phyloP scores from a whole-genome alignment of 1,139 yeast genomes.

The Trichomonascaceae sp. region DNA sequence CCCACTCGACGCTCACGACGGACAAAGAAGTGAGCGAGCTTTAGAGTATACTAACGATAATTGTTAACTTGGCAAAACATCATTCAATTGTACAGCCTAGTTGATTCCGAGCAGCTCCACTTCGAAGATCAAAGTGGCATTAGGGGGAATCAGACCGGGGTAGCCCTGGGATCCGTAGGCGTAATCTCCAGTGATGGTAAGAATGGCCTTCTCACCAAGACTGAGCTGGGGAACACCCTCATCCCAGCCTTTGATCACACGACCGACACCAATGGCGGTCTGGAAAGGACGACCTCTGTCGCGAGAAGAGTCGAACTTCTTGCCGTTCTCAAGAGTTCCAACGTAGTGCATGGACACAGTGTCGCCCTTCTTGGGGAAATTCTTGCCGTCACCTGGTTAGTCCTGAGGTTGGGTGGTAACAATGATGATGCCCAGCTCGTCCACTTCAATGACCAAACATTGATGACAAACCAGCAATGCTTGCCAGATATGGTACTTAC shows the following conservation, averaged over 20 bases:
- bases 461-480: background rate
- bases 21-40: too few relatives aligned
- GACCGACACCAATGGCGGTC: conserved; percentile 88
- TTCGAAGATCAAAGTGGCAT: conserved; percentile 84
- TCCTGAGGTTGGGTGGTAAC: conserved; percentile 1
- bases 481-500: conserved; percentile 11
- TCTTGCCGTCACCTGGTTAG: conserved; percentile 59
- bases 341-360: conserved; percentile 78
- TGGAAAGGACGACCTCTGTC: conserved; percentile 93
- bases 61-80: too few relatives aligned
- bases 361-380: conserved; percentile 79
- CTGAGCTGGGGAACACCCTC: conserved; percentile 83
- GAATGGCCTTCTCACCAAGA: conserved; percentile 80
- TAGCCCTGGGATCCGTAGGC: conserved; percentile 92
- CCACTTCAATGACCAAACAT: too few relatives aligned
- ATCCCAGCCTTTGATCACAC: conserved; percentile 95
- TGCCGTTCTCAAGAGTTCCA: conserved; percentile 88
- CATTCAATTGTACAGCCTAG: too few relatives aligned
- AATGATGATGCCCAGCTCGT: too few relatives aligned
- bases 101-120: conserved; percentile 81
- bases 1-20: too few relatives aligned
- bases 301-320: conserved; percentile 87
- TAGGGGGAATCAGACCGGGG: conserved; percentile 94
- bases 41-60: too few relatives aligned
- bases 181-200: conserved; percentile 85